Conservation (phyloP, 2,329 filamentous ascomycete genomes). For the Penicillium sumatraense region DNA sequence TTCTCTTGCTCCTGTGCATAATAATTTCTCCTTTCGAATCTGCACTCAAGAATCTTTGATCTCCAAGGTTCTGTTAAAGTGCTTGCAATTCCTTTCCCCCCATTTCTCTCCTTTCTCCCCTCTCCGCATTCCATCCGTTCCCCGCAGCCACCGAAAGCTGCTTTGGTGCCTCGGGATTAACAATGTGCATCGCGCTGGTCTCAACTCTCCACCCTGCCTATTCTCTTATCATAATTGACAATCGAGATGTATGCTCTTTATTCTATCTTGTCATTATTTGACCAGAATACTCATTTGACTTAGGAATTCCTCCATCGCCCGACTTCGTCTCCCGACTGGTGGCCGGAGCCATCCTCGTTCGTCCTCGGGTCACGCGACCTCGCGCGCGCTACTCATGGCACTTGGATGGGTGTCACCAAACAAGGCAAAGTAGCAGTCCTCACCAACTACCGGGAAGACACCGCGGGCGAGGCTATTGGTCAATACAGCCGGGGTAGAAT, state of each 20-base stretch:
- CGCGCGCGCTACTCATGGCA: slow-evolving; percentile 63
- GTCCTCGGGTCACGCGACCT: slow-evolving; percentile 67
- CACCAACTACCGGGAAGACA: slow-evolving; percentile 66
- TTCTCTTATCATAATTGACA: slow-evolving; percentile 75
- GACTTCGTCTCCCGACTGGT: slow-evolving; percentile 63
- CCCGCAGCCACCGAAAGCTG: slow-evolving; percentile 6
- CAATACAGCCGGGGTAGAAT: slow-evolving; percentile 61
- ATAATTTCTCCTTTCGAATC: not conserved
- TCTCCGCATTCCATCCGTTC: slow-evolving; percentile 6
- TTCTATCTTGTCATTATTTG: not conserved
- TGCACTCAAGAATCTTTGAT: not conserved
- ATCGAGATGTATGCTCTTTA: slow-evolving; percentile 65
- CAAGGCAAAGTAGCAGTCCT: slow-evolving; percentile 65
- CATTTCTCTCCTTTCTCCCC: not conserved
- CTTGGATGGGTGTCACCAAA: slow-evolving; percentile 67
- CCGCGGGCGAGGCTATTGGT: slow-evolving; percentile 52
- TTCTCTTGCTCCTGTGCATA: not conserved
- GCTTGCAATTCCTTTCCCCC: not conserved
- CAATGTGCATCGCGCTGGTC: slow-evolving; percentile 78
- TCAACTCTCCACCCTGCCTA: slow-evolving; percentile 78
- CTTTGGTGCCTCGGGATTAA: slow-evolving; percentile 49
- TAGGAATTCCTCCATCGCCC: slow-evolving; percentile 67
- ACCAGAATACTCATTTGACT: not conserved
- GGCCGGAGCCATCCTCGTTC: slow-evolving; percentile 59
- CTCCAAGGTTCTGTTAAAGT: not conserved